A percentile compares a stretch with the other conserved stretches of the same genome.
phyloP scores from a whole-genome alignment of 225 moss, liverwort and hornwort genomes.

The Pleurozium schreberi region DNA sequence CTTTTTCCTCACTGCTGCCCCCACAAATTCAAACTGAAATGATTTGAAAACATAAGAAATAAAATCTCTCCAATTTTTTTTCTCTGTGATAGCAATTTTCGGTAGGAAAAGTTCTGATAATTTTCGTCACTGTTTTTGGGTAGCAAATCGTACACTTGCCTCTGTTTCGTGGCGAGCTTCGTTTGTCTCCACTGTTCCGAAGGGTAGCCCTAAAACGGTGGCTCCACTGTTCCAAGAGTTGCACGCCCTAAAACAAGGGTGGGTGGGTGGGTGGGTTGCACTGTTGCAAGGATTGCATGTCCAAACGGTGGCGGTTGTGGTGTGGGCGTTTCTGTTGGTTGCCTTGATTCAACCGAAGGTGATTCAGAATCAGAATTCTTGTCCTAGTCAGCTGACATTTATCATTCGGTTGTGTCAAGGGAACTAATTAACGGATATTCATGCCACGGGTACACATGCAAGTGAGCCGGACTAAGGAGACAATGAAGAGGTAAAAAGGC shows the following conservation, averaged over 20 bases:
- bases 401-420: neutral
- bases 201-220: neutral
- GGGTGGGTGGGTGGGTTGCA: neutral
- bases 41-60: too few relatives aligned
- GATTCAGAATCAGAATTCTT: neutral
- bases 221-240: neutral
- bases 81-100: neutral
- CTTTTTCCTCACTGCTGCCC: neutral
- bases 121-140: neutral
- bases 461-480: neutral
- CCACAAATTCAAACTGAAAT: too few relatives aligned
- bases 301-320: neutral
- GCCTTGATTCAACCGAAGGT: neutral
- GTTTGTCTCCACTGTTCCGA: neutral
- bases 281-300: neutral
- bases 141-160: neutral
- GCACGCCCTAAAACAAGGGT: neutral
- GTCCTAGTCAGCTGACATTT: conserved; percentile 5
- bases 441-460: neutral
- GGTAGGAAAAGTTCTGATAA: neutral
- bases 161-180: neutral
- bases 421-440: neutral
- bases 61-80: neutral
- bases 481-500: neutral
- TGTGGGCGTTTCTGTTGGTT: neutral